Evolutionary conservation across 768 basidiomycete genomes (phyloP).

Genomic region (Infundibulicybe gibba): DNA sequence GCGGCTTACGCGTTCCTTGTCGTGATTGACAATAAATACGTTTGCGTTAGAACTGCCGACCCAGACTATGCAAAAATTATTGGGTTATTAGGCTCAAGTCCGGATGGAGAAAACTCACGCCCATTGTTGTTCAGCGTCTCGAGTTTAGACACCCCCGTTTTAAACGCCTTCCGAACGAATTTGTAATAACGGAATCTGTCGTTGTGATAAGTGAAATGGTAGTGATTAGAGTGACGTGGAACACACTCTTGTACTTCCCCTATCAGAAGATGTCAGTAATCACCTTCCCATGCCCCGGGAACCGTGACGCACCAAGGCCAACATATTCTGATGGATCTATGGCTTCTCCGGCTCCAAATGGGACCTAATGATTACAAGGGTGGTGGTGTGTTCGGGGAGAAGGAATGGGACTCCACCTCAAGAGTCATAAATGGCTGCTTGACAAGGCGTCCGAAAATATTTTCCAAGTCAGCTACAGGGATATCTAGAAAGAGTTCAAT

Average conservation of each 20-base stretch:
- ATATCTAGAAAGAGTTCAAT: slow-evolving; percentile 38
- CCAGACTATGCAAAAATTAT: slow-evolving; percentile 41
- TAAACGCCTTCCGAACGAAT: slow-evolving; percentile 48
- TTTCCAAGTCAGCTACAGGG: slow-evolving; percentile 44
- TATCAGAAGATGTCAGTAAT: slow-evolving; percentile 4
- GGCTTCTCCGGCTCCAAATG: slow-evolving; percentile 44
- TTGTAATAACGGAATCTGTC: slow-evolving; percentile 57
- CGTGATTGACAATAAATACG: slow-evolving; percentile 67
- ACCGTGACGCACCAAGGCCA: slow-evolving; percentile 33
- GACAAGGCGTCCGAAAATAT: slow-evolving; percentile 44
- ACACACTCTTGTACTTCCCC: slow-evolving; percentile 64
- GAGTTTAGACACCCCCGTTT: slow-evolving; percentile 45
- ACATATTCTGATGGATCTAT: slow-evolving; percentile 55
- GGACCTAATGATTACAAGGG: too few relatives aligned
- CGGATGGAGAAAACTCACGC: slow-evolving; percentile 26
- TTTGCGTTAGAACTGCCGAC: slow-evolving; percentile 50
- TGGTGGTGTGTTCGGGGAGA: too few relatives aligned
- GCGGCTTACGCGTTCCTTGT: too few relatives aligned
- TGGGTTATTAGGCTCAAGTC: background rate
- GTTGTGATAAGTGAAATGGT: background rate
- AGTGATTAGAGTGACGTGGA: background rate
- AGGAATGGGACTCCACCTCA: slow-evolving; percentile 35
- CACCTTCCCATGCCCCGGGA: background rate
- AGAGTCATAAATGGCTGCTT: slow-evolving; percentile 55
- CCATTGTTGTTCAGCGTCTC: slow-evolving; percentile 47